Percentiles rank a stretch among this genome's conserved stretches.
Conservation (phyloP, 305 asterid species). For the Fraxinus greggii region DNA sequence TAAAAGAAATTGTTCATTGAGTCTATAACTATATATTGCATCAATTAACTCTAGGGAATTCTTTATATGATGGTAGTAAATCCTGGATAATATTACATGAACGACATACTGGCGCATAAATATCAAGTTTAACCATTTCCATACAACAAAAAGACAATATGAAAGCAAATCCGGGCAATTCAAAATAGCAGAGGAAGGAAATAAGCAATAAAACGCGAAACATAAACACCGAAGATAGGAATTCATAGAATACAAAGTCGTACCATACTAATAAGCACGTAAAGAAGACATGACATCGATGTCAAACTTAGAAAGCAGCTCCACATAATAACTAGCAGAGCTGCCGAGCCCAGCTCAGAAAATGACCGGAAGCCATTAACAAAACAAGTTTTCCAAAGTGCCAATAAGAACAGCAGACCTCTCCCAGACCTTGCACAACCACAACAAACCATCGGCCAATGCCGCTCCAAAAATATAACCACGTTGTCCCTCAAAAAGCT, state of each 20-base stretch:
- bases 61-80: neutral
- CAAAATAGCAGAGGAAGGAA: neutral
- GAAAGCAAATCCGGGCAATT: constrained; percentile 25
- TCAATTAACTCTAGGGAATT: neutral
- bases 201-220: constrained; percentile 7
- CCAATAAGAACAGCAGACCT: constrained; percentile 49
- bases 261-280: constrained; percentile 98
- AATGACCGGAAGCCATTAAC: constrained; percentile 68
- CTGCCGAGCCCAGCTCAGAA: constrained; percentile 78
- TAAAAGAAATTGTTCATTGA: neutral
- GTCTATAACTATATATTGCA: constrained; percentile 7
- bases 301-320: constrained; percentile 96
- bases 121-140: constrained; percentile 17
- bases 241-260: constrained; percentile 25
- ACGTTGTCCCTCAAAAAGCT: constrained; percentile 71
- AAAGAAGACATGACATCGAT: constrained; percentile 86
- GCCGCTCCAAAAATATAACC: constrained; percentile 71
- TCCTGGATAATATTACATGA: neutral
- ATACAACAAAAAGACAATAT: neutral
- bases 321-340: constrained; percentile 93
- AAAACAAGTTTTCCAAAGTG: constrained; percentile 74
- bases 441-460: constrained; percentile 91
- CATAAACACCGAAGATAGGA: neutral
- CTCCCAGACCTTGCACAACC: constrained; percentile 68
- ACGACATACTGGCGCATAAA: constrained; percentile 15